Evolutionary conservation across 805 yeast species (phyloP).

Genomic region (Wickerhamiella kurtzmanii): DNA sequence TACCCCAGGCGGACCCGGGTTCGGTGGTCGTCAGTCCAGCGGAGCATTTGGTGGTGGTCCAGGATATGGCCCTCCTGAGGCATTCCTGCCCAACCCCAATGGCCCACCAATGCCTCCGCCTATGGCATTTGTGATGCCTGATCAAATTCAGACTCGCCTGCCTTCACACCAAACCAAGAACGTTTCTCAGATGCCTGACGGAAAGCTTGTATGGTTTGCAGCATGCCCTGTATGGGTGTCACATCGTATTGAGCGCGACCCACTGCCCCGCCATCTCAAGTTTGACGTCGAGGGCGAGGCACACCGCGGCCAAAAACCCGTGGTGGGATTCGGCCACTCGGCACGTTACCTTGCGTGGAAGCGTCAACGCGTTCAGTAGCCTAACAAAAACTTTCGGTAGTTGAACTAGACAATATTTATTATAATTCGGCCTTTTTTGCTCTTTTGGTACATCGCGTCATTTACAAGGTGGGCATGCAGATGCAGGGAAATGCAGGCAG

Average conservation of each 20-base stretch:
- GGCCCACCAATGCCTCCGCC: constrained; percentile 14
- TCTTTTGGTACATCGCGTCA: too few relatives aligned
- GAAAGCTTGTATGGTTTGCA: constrained; percentile 21
- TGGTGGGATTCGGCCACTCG: constrained; percentile 48
- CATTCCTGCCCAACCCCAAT: background rate
- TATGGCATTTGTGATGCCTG: constrained; percentile 20
- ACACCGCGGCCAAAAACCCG: constrained; percentile 19
- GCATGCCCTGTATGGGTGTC: constrained; percentile 20
- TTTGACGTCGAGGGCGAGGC: constrained; percentile 20
- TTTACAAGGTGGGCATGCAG: too few relatives aligned
- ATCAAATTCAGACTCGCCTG: constrained; percentile 13
- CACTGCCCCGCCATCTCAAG: constrained; percentile 13
- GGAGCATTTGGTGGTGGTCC: background rate
- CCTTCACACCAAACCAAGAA: constrained; percentile 10
- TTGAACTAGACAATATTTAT: background rate
- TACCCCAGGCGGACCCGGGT: too few relatives aligned
- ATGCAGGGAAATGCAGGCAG: too few relatives aligned
- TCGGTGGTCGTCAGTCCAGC: background rate
- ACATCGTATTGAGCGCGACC: constrained; percentile 18
- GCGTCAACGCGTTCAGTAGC: constrained; percentile 5
- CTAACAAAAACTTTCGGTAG: too few relatives aligned
- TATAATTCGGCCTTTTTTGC: background rate
- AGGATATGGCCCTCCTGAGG: background rate
- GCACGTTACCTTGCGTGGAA: constrained; percentile 61
- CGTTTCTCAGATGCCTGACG: constrained; percentile 17